Conservation (phyloP, 2,329 filamentous ascomycete species). For the Waltergamsia citrina region DNA sequence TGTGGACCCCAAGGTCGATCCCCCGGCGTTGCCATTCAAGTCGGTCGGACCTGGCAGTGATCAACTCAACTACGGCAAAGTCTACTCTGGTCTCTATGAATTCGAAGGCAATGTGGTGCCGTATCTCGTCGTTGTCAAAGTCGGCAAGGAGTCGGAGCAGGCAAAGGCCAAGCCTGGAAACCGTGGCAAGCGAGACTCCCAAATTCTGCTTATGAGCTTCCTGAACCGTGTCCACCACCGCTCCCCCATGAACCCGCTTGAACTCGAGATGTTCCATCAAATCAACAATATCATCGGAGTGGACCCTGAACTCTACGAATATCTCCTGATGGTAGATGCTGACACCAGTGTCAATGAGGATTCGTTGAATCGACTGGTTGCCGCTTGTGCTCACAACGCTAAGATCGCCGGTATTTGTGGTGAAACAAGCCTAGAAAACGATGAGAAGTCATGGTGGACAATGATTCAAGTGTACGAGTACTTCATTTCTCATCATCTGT, state of each 20-base stretch:
- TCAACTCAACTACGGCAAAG: conserved; percentile 96
- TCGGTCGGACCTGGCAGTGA: conserved; percentile 82
- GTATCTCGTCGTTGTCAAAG: conserved; percentile 91
- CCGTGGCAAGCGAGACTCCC: conserved; percentile 95
- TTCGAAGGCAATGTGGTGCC: conserved; percentile 96
- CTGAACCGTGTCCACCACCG: conserved; percentile 96
- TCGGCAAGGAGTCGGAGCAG: conserved; percentile 94
- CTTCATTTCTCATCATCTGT: conserved; percentile 94
- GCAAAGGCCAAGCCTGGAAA: conserved; percentile 88
- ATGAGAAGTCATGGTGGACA: conserved; percentile 93
- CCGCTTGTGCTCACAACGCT: conserved; percentile 84
- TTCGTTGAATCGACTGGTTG: conserved; percentile 83
- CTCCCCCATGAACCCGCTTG: conserved; percentile 86
- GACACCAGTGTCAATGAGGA: conserved; percentile 93
- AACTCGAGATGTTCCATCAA: conserved; percentile 97
- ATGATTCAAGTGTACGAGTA: conserved; percentile 99
- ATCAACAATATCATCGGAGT: conserved; percentile 99
- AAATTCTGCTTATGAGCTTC: conserved; percentile 94
- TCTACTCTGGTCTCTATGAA: conserved; percentile 96
- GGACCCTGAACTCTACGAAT: conserved; percentile 94
- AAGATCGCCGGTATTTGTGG: conserved; percentile 97
- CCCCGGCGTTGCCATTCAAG: conserved; percentile 87
- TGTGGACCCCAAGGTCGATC: conserved; percentile 93
- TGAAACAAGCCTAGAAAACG: conserved; percentile 92
- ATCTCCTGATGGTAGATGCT: conserved; percentile 93